Evolutionary conservation across 73 alveolate genomes (phyloP).

Genomic region (Uronychia setigera): DNA sequence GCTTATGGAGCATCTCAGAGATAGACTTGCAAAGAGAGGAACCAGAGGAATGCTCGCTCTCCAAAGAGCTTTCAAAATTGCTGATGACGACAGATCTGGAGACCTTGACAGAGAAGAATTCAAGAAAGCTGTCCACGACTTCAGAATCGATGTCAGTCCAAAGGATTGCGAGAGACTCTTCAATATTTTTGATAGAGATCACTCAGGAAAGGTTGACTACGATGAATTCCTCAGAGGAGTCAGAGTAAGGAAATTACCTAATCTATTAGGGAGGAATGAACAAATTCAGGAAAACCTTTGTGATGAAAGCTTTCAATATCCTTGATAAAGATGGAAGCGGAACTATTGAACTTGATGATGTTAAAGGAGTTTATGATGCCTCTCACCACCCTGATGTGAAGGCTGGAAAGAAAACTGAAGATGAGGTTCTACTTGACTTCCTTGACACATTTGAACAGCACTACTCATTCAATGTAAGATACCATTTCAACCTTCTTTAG

Average conservation of each 20-base stretch:
- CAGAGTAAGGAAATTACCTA: slow-evolving; percentile 1
- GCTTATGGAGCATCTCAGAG: slow-evolving; percentile 73
- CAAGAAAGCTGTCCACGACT: slow-evolving; percentile 81
- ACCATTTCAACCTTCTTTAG: neutral
- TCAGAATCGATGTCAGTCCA: slow-evolving; percentile 64
- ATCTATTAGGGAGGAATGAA: slow-evolving; percentile 74
- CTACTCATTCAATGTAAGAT: slow-evolving; percentile 45
- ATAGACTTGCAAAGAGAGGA: slow-evolving; percentile 86
- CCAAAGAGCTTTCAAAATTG: slow-evolving; percentile 80
- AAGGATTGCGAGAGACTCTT: slow-evolving; percentile 63
- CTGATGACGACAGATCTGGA: slow-evolving; percentile 88
- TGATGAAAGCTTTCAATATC: slow-evolving; percentile 69
- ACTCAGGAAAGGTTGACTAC: slow-evolving; percentile 80
- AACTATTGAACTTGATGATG: slow-evolving; percentile 67
- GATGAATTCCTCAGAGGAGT: slow-evolving; percentile 83
- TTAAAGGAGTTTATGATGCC: slow-evolving; percentile 76
- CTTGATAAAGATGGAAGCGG: slow-evolving; percentile 79
- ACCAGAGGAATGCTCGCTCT: slow-evolving; percentile 91
- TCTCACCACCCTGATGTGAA: slow-evolving; percentile 82
- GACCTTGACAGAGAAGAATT: slow-evolving; percentile 81
- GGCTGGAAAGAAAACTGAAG: slow-evolving; percentile 84
- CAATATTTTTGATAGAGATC: slow-evolving; percentile 79
- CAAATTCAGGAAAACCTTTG: slow-evolving; percentile 73
- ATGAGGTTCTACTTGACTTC: slow-evolving; percentile 80
- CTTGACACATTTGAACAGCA: slow-evolving; percentile 87